Conservation (phyloP, 2,329 filamentous ascomycete genomes). For the Paradendryphiella salina region DNA sequence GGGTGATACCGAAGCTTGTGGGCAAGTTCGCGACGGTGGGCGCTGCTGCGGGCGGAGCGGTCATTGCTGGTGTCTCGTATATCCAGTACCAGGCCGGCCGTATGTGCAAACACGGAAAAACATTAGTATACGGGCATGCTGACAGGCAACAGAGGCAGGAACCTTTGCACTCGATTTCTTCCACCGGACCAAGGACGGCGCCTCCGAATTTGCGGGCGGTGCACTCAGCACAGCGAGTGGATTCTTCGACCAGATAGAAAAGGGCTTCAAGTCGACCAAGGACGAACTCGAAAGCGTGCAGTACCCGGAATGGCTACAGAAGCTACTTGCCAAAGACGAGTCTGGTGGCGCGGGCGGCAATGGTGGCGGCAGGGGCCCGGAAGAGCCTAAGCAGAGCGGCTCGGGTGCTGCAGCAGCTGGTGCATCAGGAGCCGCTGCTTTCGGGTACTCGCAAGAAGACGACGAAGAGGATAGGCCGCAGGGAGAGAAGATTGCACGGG, state of each 20-base stretch:
- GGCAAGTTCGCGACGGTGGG: slow-evolving; percentile 86
- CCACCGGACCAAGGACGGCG: slow-evolving; percentile 70
- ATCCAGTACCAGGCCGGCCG: slow-evolving; percentile 93
- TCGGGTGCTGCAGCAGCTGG: slow-evolving; percentile 64
- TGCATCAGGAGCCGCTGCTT: slow-evolving; percentile 72
- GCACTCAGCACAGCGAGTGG: slow-evolving; percentile 73
- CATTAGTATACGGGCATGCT: slow-evolving; percentile 34
- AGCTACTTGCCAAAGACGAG: slow-evolving; percentile 58
- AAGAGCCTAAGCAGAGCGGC: slow-evolving; percentile 60
- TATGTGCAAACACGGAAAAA: slow-evolving; percentile 52
- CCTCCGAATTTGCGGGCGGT: slow-evolving; percentile 67
- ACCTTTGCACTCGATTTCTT: slow-evolving; percentile 78
- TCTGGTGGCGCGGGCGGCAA: slow-evolving; percentile 47
- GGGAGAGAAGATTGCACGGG: slow-evolving; percentile 70
- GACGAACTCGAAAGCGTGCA: slow-evolving; percentile 74
- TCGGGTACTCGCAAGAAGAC: slow-evolving; percentile 73
- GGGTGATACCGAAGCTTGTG: slow-evolving; percentile 80
- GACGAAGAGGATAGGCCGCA: slow-evolving; percentile 68
- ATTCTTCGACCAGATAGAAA: slow-evolving; percentile 76
- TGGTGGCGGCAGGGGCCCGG: slow-evolving; percentile 47
- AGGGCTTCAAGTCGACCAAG: slow-evolving; percentile 82
- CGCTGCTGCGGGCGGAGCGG: slow-evolving; percentile 86
- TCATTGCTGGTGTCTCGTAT: slow-evolving; percentile 86
- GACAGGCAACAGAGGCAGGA: slow-evolving; percentile 65
- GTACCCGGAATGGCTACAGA: slow-evolving; percentile 75